Evolutionary conservation across 805 yeast genomes (phyloP).

Genomic region (Candida vaughaniae): DNA sequence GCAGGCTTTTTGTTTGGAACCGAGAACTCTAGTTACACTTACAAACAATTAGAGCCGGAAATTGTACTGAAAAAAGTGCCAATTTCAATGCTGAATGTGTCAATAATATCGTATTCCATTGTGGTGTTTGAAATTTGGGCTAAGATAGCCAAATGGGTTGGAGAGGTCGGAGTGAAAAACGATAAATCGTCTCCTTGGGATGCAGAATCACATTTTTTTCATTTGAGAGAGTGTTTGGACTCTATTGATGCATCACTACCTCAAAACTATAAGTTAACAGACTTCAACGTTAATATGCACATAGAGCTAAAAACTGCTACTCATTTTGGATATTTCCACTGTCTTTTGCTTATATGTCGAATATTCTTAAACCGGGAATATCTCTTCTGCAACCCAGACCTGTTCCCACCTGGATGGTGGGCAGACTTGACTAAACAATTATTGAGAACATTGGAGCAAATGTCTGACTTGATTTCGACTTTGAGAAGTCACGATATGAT

Average conservation of each 20-base stretch:
- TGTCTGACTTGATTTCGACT: conserved; percentile 20
- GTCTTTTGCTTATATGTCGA: conserved; percentile 28
- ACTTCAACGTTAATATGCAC: conserved; percentile 26
- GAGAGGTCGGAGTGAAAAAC: conserved; percentile 29
- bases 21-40: neutral
- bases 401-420: conserved; percentile 31
- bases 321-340: conserved; percentile 35
- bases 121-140: conserved; percentile 38
- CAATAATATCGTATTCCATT: conserved; percentile 29
- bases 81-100: conserved; percentile 2
- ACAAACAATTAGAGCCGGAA: neutral
- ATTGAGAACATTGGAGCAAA: conserved; percentile 20
- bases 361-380: conserved; percentile 36
- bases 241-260: conserved; percentile 25
- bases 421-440: conserved; percentile 18
- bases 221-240: conserved; percentile 23
- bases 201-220: conserved; percentile 22
- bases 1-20: conserved; percentile 28
- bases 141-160: conserved; percentile 37
- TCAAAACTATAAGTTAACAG: conserved; percentile 18
- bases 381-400: conserved; percentile 29
- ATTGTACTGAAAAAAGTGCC: neutral
- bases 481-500: conserved; percentile 22
- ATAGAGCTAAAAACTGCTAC: conserved; percentile 28
- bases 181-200: conserved; percentile 31